Evolutionary conservation across 2,329 filamentous ascomycete species (phyloP), one percentile per base, ranked within the genome.

Genomic region (Pseudovirgaria hyperparasitica): DNA sequence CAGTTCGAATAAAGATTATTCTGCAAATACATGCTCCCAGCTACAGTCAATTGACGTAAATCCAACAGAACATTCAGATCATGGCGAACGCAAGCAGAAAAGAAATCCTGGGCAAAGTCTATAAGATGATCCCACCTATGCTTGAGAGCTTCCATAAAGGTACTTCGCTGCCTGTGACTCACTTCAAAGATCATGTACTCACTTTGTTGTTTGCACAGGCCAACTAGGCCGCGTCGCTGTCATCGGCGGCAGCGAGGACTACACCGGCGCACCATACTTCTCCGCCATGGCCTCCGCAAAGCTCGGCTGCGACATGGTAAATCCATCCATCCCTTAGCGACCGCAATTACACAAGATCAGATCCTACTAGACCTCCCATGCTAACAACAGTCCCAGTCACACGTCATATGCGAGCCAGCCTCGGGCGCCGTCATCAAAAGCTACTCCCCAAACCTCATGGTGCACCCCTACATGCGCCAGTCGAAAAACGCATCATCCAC

Each of bases 371-470:
- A 9, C 25, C 25, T 30, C 6, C 11, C 17, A 33, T 48, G 33
- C 36, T 48, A 29, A 22, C 7, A 2, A 8, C 23, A 13, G 9
- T 14, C 4, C 16, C 28, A 84, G 84, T 84, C 78, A 37, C 87
- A 94, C 59, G 79, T 98, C 36, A 92, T 98, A 48, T 98, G 90
- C 63, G 92, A 92, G 33, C 84, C 82, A 7, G 78, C 71, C 29
- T 90, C 90, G 3, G 84, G 56, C 31, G 50, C 63, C 45, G 86
- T 94, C 19, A 93, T 98, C 59, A 98, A 98, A 63, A 82, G 84
- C 4, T 98, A 96, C 62, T 94, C 86, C 12, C 90, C 90, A 3
- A 94, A 96, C 52, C 67, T 98, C 16, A 98, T 98, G 87, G 90
- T 98, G 8, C 90, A 96, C 54, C 90, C 90, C 1, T 71, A 94